phyloP scores from a whole-genome alignment of 192 early-diverging fungal genomes.

The Backusella tuberculispora region DNA sequence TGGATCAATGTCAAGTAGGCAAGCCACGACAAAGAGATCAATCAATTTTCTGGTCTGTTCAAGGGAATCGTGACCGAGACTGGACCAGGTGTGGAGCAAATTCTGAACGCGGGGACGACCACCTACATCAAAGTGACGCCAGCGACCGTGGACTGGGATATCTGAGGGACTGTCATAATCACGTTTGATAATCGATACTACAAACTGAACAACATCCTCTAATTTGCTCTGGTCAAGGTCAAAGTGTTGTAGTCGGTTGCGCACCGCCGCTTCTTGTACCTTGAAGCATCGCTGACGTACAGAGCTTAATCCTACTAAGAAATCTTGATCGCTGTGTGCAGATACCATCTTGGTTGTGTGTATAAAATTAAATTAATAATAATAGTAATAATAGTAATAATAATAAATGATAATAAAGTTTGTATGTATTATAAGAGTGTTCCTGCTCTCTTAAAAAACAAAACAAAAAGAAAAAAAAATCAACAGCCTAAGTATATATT shows the following conservation, averaged over 20 bases:
- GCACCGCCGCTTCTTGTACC: slow-evolving; percentile 62
- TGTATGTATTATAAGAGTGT: slow-evolving; percentile 10
- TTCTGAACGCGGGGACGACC: slow-evolving; percentile 50
- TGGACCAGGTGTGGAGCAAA: slow-evolving; percentile 54
- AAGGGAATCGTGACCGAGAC: slow-evolving; percentile 41
- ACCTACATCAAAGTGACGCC: slow-evolving; percentile 82
- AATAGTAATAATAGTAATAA: background rate
- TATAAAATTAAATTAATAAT: background rate
- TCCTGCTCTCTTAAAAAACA: slow-evolving; percentile 18
- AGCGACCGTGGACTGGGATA: slow-evolving; percentile 88
- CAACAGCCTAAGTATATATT: background rate
- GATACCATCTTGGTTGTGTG: background rate
- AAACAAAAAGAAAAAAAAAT: background rate
- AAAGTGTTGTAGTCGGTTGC: slow-evolving; percentile 72
- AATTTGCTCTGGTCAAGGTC: slow-evolving; percentile 69
- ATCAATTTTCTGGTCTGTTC: slow-evolving; percentile 74
- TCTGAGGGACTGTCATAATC: slow-evolving; percentile 57
- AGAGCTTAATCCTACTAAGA: slow-evolving; percentile 66
- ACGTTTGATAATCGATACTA: slow-evolving; percentile 49
- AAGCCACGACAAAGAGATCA: slow-evolving; percentile 86
- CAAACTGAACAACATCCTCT: slow-evolving; percentile 66
- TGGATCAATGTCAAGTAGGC: slow-evolving; percentile 89
- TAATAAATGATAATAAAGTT: background rate
- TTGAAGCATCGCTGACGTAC: slow-evolving; percentile 73
- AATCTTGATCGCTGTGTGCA: slow-evolving; percentile 30